Conservation (phyloP, 2,329 filamentous ascomycete genomes). For the Colletotrichum sp. region DNA sequence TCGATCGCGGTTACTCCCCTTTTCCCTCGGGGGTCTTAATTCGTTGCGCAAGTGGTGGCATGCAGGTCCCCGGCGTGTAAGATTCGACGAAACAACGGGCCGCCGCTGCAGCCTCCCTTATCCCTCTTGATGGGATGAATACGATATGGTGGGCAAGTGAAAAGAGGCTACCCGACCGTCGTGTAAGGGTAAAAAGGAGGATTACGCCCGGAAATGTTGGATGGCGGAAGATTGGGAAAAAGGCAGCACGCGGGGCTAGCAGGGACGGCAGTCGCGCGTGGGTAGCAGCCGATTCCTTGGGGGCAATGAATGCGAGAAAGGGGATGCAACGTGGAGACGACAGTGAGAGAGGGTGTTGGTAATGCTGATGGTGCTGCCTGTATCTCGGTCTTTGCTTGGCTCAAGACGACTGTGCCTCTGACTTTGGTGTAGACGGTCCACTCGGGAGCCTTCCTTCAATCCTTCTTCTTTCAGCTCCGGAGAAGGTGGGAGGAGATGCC, state of each 20-base stretch:
- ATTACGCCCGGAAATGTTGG: background rate
- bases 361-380: background rate
- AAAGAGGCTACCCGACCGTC: background rate
- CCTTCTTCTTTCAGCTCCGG: background rate
- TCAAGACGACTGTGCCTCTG: background rate
- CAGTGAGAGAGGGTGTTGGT: background rate
- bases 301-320: constrained; percentile 13
- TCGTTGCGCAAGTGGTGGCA: background rate
- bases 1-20: background rate
- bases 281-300: background rate
- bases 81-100: background rate
- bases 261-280: constrained; percentile 7
- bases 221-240: background rate
- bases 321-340: constrained; percentile 18
- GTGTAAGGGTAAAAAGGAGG: background rate
- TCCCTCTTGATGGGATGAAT: background rate
- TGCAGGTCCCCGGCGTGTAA: background rate
- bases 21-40: background rate
- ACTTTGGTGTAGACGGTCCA: background rate
- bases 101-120: background rate
- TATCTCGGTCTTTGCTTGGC: background rate
- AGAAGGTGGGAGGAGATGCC: background rate
- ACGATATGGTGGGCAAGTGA: background rate
- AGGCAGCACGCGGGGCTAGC: background rate
- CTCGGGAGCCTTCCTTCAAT: background rate